Evolutionary conservation across 345 rosid genomes (phyloP).

Genomic region (Eucalyptus marginata): DNA sequence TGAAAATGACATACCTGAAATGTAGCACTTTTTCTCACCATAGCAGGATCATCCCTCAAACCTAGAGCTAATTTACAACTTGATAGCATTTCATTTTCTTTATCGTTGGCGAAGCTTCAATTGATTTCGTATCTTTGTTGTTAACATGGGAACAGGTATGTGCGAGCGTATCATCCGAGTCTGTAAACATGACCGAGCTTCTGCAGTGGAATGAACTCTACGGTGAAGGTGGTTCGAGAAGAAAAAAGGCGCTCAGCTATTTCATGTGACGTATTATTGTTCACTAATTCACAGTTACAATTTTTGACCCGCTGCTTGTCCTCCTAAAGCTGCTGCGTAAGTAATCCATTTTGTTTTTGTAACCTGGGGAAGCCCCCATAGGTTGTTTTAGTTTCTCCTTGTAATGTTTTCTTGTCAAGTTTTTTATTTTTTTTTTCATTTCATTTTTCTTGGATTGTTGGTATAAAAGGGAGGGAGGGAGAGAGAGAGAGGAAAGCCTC

Average conservation of each 20-base stretch:
- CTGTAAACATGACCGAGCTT: slow-evolving; percentile 73
- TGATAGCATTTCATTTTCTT: neutral
- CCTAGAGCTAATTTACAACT: neutral
- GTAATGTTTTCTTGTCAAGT: neutral
- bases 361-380: neutral
- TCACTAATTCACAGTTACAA: neutral
- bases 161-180: slow-evolving; percentile 84
- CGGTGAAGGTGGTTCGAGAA: slow-evolving; percentile 89
- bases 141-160: slow-evolving; percentile 38
- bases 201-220: slow-evolving; percentile 80
- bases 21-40: neutral
- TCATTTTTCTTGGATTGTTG: neutral
- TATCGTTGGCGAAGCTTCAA: neutral
- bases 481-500: neutral
- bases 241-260: slow-evolving; percentile 69
- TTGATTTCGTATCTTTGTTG: neutral
- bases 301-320: neutral
- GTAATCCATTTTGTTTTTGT: neutral
- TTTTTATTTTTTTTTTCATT: neutral
- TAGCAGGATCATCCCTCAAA: neutral
- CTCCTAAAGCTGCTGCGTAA: neutral
- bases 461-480: neutral
- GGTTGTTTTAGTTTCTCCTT: neutral
- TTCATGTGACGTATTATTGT: slow-evolving; percentile 39
- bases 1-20: neutral